Conservation (phyloP, 768 basidiomycete species). For the Exidia glandulosa region DNA sequence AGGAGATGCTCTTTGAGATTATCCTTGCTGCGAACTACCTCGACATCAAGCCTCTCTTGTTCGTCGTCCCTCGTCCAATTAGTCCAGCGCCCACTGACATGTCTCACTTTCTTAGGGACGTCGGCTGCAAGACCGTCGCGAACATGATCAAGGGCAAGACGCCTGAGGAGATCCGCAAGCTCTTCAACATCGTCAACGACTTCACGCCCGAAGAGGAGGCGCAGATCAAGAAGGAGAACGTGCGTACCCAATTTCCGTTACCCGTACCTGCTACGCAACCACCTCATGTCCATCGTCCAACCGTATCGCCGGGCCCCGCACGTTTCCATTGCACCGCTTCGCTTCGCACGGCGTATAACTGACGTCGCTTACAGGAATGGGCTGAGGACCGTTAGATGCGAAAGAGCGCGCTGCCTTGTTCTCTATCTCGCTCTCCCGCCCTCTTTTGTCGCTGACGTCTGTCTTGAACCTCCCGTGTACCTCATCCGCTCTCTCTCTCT, state of each 20-base stretch:
- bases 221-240: conserved; percentile 99
- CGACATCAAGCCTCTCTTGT: conserved; percentile 98
- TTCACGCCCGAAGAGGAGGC: conserved; percentile 99
- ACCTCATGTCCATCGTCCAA: conserved; percentile 6
- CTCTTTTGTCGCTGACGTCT: background rate
- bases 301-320: too few relatives aligned
- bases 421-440: background rate
- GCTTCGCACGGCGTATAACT: background rate
- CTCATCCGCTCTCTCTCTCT: too few relatives aligned
- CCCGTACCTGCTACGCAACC: background rate
- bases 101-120: conserved; percentile 67
- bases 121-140: conserved; percentile 96
- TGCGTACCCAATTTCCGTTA: conserved; percentile 29
- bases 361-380: conserved; percentile 55
- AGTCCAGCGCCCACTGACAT: too few relatives aligned
- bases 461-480: background rate
- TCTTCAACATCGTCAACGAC: conserved; percentile 96
- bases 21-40: conserved; percentile 99
- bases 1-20: conserved; percentile 99
- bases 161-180: conserved; percentile 96
- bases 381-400: conserved; percentile 71
- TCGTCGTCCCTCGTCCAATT: conserved; percentile 19
- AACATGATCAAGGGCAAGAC: conserved; percentile 99
- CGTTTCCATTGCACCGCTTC: background rate
- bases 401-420: too few relatives aligned